These are phyloP conservation scores for Vaccinium vitisidaea DNA, from an alignment of 148 eudicot species.

Conservation along the genomic window DNA sequence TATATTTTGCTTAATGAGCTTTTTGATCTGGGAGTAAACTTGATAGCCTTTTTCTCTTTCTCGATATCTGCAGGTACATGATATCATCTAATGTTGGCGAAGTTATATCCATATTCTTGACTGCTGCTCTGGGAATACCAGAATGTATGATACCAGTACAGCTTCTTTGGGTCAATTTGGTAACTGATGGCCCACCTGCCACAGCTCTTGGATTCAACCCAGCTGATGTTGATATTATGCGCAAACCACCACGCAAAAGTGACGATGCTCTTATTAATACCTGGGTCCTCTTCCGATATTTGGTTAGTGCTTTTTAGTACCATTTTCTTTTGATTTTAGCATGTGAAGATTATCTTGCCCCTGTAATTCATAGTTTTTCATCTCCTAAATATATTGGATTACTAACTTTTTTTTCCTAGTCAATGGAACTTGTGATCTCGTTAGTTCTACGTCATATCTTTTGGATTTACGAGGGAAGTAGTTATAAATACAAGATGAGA, in stretches of 20 bases:
- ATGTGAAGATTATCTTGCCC: background rate
- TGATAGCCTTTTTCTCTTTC: background rate
- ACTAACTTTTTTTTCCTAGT: background rate
- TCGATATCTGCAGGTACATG: constrained; percentile 63
- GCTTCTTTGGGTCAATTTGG: constrained; percentile 91
- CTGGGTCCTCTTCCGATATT: constrained; percentile 78
- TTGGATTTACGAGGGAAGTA: too few relatives aligned
- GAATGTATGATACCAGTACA: constrained; percentile 90
- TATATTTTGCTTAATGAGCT: background rate
- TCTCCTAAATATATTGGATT: background rate
- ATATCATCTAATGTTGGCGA: constrained; percentile 96
- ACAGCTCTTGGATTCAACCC: constrained; percentile 96
- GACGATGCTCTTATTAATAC: constrained; percentile 69
- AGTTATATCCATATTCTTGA: constrained; percentile 82
- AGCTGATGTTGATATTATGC: constrained; percentile 76
- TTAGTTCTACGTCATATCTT: background rate
- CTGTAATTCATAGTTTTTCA: background rate
- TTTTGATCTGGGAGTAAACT: background rate
- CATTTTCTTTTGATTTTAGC: background rate
- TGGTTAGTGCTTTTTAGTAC: constrained; percentile 45
- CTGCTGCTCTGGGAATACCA: constrained; percentile 88
- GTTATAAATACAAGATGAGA: background rate
- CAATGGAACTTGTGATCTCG: background rate
- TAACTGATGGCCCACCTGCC: constrained; percentile 96
- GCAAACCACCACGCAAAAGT: constrained; percentile 80